A percentile compares a stretch with the other conserved stretches of the same genome.
phyloP scores from a whole-genome alignment of 1,284 basidiomycete genomes.

The Singerocomus inundabilis region DNA sequence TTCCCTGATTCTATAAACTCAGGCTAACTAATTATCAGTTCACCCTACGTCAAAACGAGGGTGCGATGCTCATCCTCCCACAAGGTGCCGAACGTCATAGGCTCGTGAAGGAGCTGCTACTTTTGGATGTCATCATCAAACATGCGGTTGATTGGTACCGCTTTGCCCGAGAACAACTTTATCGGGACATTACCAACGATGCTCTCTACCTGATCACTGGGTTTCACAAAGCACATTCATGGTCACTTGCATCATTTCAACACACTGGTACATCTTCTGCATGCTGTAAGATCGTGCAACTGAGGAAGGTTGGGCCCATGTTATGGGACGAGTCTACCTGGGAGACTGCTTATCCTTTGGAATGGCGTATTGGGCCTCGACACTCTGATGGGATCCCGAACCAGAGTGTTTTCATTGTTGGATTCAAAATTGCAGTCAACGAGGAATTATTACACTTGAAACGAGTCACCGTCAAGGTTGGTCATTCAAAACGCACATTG shows the following conservation, averaged over 20 bases:
- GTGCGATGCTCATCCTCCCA: no score
- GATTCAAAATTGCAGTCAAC: slow-evolving; percentile 8
- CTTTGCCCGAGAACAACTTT: no score
- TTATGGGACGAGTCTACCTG: not conserved
- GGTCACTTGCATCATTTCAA: no score
- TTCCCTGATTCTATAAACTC: not conserved
- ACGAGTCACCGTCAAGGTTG: slow-evolving; percentile 2
- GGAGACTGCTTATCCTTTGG: not conserved
- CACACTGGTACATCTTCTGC: no score
- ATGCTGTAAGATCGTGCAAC: no score
- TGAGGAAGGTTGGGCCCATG: not conserved
- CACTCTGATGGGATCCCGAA: not conserved
- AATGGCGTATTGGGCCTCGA: slow-evolving; percentile 3
- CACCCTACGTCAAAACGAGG: not conserved
- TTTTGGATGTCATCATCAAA: not conserved
- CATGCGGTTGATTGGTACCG: slow-evolving; percentile 5
- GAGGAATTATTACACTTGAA: no score
- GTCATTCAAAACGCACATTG: not conserved
- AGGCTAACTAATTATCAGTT: not conserved
- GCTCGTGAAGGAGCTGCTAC: not conserved
- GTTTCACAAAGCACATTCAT: no score
- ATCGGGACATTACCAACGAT: no score
- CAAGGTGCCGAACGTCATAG: not conserved
- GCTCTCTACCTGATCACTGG: no score
- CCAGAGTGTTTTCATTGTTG: slow-evolving; percentile 4